Percentiles rank a stretch among this genome's conserved stretches.
Evolutionary conservation across 306 rosid genomes (phyloP).

Genomic region (Styphnolobium japonicum): DNA sequence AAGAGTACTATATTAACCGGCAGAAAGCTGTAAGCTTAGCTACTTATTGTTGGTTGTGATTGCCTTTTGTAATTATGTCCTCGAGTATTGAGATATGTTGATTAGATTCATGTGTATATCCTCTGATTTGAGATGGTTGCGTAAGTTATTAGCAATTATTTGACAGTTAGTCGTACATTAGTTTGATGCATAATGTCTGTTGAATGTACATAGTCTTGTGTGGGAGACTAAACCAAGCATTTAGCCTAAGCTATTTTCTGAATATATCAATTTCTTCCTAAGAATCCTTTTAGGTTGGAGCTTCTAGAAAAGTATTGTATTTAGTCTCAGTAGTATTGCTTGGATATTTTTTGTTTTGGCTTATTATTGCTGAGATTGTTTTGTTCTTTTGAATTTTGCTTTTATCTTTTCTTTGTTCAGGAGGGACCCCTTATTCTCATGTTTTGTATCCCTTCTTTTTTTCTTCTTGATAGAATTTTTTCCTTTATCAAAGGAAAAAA

Average conservation of each 20-base stretch:
- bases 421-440: neutral
- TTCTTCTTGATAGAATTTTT: neutral
- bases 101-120: neutral
- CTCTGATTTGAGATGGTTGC: conserved; percentile 22
- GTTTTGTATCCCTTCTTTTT: neutral
- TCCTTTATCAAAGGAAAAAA: neutral
- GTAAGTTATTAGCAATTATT: neutral
- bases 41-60: conserved; percentile 2
- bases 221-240: neutral
- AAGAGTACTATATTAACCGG: conserved; percentile 81
- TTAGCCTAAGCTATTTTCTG: neutral
- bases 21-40: conserved; percentile 76
- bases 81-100: conserved; percentile 6
- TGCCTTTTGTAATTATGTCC: conserved; percentile 5
- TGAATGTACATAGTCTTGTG: neutral
- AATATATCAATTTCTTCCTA: neutral
- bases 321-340: neutral
- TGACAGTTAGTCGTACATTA: neutral
- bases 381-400: neutral
- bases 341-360: neutral
- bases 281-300: neutral
- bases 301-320: neutral
- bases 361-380: neutral
- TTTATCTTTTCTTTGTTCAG: neutral
- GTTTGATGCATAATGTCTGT: neutral